A percentile compares a stretch with the other conserved stretches of the same genome.
Conservation (phyloP, 495 filamentous ascomycete genomes). For the Gamarada debralockiae region DNA sequence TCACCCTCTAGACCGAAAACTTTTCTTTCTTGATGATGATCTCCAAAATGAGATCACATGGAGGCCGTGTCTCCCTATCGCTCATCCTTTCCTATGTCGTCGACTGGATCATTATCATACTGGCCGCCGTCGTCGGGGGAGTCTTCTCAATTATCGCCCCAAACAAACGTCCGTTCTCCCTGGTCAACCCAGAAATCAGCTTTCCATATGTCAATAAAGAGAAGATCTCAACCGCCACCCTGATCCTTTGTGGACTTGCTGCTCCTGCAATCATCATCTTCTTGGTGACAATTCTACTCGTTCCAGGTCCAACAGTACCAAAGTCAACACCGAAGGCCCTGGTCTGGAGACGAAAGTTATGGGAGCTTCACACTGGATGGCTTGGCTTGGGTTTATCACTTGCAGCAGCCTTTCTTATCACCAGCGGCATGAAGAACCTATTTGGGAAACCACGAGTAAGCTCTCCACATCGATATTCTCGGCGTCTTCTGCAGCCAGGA, state of each 20-base stretch:
- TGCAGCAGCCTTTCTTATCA: constrained; percentile 68
- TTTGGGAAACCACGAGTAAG: constrained; percentile 69
- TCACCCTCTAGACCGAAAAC: not conserved
- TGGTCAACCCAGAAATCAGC: constrained; percentile 49
- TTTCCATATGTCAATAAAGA: constrained; percentile 75
- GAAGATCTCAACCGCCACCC: constrained; percentile 58
- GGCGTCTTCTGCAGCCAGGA: not conserved
- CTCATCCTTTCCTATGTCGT: constrained; percentile 47
- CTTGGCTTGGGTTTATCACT: constrained; percentile 68
- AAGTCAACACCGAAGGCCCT: constrained; percentile 60
- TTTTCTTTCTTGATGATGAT: constrained; percentile 6
- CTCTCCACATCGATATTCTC: not conserved
- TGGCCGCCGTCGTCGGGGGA: constrained; percentile 23
- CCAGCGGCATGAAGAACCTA: constrained; percentile 78
- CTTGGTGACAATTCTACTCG: constrained; percentile 66
- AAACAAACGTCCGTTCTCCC: constrained; percentile 50
- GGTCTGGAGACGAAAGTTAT: constrained; percentile 69
- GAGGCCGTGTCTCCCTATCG: constrained; percentile 16
- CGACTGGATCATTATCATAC: constrained; percentile 64
- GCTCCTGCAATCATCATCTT: constrained; percentile 64
- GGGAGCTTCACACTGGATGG: constrained; percentile 81
- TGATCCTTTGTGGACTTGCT: constrained; percentile 51
- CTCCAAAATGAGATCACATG: constrained; percentile 9
- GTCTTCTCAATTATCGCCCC: constrained; percentile 48
- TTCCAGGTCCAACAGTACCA: constrained; percentile 58